Evolutionary conservation across 2,329 filamentous ascomycete species (phyloP).

Genomic region (Fusarium acutatum): DNA sequence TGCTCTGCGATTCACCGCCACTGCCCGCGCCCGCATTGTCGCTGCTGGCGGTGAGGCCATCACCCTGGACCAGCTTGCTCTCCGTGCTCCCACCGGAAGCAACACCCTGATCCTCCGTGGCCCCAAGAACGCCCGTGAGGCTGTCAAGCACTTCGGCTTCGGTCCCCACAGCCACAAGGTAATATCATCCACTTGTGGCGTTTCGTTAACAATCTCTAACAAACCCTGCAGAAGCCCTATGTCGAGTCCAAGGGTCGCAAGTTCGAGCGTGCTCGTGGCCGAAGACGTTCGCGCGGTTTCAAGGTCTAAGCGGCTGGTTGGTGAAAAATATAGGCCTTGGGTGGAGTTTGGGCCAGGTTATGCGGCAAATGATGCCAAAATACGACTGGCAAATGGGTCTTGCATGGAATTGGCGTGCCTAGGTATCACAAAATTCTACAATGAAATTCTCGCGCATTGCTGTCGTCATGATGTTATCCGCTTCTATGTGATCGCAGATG

Average conservation of each 20-base stretch:
- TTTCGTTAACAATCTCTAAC: slow-evolving; percentile 43
- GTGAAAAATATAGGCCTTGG: slow-evolving; percentile 39
- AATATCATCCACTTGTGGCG: slow-evolving; percentile 42
- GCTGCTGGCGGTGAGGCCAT: slow-evolving; percentile 94
- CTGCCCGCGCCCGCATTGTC: slow-evolving; percentile 90
- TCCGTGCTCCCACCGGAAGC: slow-evolving; percentile 92
- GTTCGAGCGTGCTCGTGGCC: slow-evolving; percentile 99
- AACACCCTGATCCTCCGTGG: slow-evolving; percentile 98
- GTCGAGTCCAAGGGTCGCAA: slow-evolving; percentile 99
- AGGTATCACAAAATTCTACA: slow-evolving; percentile 54
- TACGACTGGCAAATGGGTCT: slow-evolving; percentile 48
- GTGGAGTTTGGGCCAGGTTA: slow-evolving; percentile 41
- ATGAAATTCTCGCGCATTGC: slow-evolving; percentile 44
- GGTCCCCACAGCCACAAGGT: slow-evolving; percentile 98
- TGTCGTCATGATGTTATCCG: slow-evolving; percentile 38
- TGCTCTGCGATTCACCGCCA: slow-evolving; percentile 95
- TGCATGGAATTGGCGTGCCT: slow-evolving; percentile 58
- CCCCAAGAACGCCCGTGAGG: slow-evolving; percentile 97
- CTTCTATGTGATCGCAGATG: neutral
- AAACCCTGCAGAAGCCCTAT: slow-evolving; percentile 80
- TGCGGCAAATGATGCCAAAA: slow-evolving; percentile 42
- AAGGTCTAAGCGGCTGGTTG: slow-evolving; percentile 82
- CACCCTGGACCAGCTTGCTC: slow-evolving; percentile 96
- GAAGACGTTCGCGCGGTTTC: slow-evolving; percentile 98
- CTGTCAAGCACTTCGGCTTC: slow-evolving; percentile 99